Conservation (phyloP, 306 rosid species). For the Crataegus laevigata region DNA sequence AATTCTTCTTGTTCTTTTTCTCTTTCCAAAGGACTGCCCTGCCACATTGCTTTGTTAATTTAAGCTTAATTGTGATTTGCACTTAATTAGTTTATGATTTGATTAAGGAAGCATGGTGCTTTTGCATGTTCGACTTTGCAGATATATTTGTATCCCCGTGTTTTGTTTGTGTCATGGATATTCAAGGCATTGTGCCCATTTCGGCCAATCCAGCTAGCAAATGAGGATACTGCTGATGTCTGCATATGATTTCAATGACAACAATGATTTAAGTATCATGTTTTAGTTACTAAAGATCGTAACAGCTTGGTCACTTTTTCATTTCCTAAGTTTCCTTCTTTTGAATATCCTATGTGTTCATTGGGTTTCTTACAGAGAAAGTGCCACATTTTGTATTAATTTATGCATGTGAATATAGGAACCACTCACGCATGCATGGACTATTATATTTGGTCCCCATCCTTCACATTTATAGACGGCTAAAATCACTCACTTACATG, state of each 20-base stretch:
- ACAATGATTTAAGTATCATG: conserved; percentile 3
- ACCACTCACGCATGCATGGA: neutral
- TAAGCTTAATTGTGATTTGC: conserved; percentile 4
- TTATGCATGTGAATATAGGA: neutral
- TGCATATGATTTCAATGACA: conserved; percentile 9
- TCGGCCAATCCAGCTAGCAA: neutral
- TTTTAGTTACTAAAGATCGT: neutral
- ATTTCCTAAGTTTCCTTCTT: neutral
- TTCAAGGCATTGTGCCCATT: conserved; percentile 9
- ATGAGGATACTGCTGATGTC: neutral
- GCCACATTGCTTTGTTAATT: conserved; percentile 25
- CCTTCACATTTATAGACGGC: neutral
- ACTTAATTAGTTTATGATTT: conserved; percentile 9
- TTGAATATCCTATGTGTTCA: neutral
- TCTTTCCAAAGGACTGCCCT: conserved; percentile 33
- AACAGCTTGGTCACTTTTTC: neutral
- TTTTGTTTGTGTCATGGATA: conserved; percentile 23
- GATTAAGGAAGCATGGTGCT: neutral
- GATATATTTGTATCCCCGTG: neutral
- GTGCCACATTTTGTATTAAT: neutral
- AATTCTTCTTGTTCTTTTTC: conserved; percentile 12
- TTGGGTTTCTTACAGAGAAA: neutral
- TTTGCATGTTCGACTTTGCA: conserved; percentile 5
- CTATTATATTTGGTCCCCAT: neutral
- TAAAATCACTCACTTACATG: neutral